These are phyloP conservation scores for Litchi chinensis DNA, from an alignment of 345 rosid species.

Conservation along the genomic window DNA sequence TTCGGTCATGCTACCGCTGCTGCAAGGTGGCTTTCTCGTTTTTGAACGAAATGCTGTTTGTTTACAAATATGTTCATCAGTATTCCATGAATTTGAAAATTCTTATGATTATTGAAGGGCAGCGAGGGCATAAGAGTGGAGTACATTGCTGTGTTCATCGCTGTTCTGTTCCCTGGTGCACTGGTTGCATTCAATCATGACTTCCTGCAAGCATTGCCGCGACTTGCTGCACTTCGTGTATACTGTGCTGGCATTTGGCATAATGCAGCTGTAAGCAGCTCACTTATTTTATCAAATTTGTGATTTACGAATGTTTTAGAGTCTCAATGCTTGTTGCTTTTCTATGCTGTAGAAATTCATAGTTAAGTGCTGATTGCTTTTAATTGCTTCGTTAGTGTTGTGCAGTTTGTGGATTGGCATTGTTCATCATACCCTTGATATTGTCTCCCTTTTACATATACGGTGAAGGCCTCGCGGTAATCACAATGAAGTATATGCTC, in stretches of 20 bases:
- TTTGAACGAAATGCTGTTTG: neutral
- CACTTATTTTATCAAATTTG: neutral
- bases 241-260: slow-evolving; percentile 98
- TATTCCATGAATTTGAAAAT: neutral
- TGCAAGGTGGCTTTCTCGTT: slow-evolving; percentile 57
- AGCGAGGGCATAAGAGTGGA: slow-evolving; percentile 88
- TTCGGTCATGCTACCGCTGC: slow-evolving; percentile 91
- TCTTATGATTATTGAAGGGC: slow-evolving; percentile 47
- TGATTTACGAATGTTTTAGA: neutral
- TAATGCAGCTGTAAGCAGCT: slow-evolving; percentile 73
- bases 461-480: slow-evolving; percentile 61
- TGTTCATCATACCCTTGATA: slow-evolving; percentile 62
- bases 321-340: neutral
- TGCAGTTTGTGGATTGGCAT: slow-evolving; percentile 58
- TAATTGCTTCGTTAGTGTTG: slow-evolving; percentile 47
- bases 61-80: slow-evolving; percentile 3
- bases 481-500: neutral
- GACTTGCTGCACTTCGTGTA: slow-evolving; percentile 61
- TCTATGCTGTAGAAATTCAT: neutral
- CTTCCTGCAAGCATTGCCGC: slow-evolving; percentile 54
- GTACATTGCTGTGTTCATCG: slow-evolving; percentile 80
- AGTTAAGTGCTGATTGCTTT: neutral
- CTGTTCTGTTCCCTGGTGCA: slow-evolving; percentile 88
- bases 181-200: slow-evolving; percentile 79
- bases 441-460: slow-evolving; percentile 64